Evolutionary conservation across 495 filamentous ascomycete genomes (phyloP), one percentile per base, ranked within the genome.

Genomic region (Penicillium turbatum): DNA sequence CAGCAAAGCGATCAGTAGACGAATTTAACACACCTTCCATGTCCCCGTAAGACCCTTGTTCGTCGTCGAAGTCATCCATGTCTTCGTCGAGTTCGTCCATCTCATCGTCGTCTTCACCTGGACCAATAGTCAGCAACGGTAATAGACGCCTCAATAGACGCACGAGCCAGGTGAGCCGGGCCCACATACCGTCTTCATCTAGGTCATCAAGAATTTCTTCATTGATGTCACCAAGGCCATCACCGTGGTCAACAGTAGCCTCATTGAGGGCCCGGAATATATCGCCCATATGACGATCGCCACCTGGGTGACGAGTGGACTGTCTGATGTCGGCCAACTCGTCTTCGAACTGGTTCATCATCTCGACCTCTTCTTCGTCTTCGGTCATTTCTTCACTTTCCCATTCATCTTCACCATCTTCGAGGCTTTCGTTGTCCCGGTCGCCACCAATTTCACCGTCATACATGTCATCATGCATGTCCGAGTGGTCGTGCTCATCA

Each of bases 141-240:
- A 7, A 2, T 29, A 16, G 19, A 13, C 3, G 17, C 13, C 8
- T 3, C 2, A 31, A n/a, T 15, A 36, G 16, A 7, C 17, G n/a
- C 21, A n/a, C 21, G 21, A 24, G 21, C n/a, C 21, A 24, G 21
- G 21, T n/a, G 24, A 10, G 24, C 16, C 13, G 13, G 21, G n/a
- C n/a, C n/a, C n/a, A 82, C 84, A 71, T 72, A 88, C 86, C 84
- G 57, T 82, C 83, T 66, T 85, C 85, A 43, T 85, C 84, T 31
- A 75, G 45, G 13, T 92, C 89, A 45, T 88, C 87, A 15, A 88
- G 86, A 8, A 76, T 67, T 49, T 76, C 75, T 54, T 76, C 75
- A 39, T 72, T 68, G 29, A 75, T 55, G 60, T 73, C 72, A 24
- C 61, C 69, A 27, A 76, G 59, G 40, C 63, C 58, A 55, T 72